Base-by-base conservation (phyloP, 1,139 yeast species). In the Pichia sp. region DNA sequence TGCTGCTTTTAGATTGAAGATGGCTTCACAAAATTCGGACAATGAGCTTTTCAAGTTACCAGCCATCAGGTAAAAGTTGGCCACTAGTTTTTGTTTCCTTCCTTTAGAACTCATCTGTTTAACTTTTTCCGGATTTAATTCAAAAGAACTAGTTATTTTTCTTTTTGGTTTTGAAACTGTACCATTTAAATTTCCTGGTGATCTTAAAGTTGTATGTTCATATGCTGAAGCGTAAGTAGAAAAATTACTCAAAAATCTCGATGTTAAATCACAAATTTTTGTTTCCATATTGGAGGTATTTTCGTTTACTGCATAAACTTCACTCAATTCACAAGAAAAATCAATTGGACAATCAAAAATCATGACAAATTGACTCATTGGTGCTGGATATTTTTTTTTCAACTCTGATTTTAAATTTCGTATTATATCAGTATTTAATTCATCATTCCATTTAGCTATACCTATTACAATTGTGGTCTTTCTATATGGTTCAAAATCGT, bases 401-500 rank as follows among this genome's bases (percentile, higher is more conserved):
- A 82, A 62, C 26, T 64, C 61, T 2, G 58, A 57, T 39, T 75
- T 56, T 39, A 67, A 64, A 1, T 58, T 58, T 8, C 63, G 63
- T 11, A 69, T 54, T 11, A 56, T 58, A 7, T 62, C 61, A 6
- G 68, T 62, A 5, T 66, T 64, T 18, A 62, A 49, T 1, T 58
- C 60, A 28, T 68, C 65, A 3, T 64, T 58, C 62, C 74, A 79
- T 38, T 70, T 67, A 1, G 81, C 78, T 28, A 86, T 58, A 0
- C 94, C 96, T 35, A 90, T 60, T 1, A 86, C 72, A 5, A 83
- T 72, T 55, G 84, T 81, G 0, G 82, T 76, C 63, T 88, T 88
- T 46, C 97, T 69, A 65, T 76, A 87, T 1, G 96, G 96, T 65
- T 92, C 97, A 56, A 90, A 81, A 65, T 90, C 97, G 57, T 86